Evolutionary conservation across 768 basidiomycete genomes (phyloP).

Genomic region (Amanita phalloides): DNA sequence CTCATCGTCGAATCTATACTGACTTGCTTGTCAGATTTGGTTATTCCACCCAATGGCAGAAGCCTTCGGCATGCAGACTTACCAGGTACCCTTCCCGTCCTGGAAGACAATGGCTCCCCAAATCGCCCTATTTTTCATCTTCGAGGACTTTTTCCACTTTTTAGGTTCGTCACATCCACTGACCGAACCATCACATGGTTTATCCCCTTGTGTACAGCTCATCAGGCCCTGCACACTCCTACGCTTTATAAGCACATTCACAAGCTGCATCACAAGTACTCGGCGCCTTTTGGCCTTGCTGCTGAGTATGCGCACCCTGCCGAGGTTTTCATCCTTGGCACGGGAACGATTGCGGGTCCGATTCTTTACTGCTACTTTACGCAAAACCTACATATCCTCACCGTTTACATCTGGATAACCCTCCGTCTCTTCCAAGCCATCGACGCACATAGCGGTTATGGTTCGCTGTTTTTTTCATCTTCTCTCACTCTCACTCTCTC

Average conservation of each 20-base stretch:
- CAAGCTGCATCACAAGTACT: conserved; percentile 96
- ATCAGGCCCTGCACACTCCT: conserved; percentile 82
- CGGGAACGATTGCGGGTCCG: conserved; percentile 84
- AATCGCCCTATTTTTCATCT: conserved; percentile 82
- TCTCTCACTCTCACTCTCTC: background rate
- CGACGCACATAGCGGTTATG: conserved; percentile 95
- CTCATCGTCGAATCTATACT: background rate
- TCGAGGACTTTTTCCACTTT: conserved; percentile 96
- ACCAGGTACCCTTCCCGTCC: conserved; percentile 86
- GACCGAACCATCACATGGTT: background rate
- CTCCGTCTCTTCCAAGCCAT: conserved; percentile 94
- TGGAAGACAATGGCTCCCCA: conserved; percentile 63
- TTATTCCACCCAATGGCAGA: conserved; percentile 89
- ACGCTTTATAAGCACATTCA: conserved; percentile 86
- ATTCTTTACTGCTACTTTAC: conserved; percentile 76
- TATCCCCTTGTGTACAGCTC: conserved; percentile 35
- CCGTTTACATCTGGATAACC: conserved; percentile 90
- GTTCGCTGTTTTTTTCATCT: conserved; percentile 27
- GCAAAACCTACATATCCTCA: conserved; percentile 75
- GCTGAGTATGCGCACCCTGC: conserved; percentile 98
- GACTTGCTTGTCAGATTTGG: conserved; percentile 49
- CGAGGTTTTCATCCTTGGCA: conserved; percentile 90
- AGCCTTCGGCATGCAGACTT: conserved; percentile 79
- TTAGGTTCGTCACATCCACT: conserved; percentile 35
- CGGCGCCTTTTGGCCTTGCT: conserved; percentile 93